phyloP scores from a whole-genome alignment of 2,329 filamentous ascomycete genomes.

The Colletotrichum sansevieriae region DNA sequence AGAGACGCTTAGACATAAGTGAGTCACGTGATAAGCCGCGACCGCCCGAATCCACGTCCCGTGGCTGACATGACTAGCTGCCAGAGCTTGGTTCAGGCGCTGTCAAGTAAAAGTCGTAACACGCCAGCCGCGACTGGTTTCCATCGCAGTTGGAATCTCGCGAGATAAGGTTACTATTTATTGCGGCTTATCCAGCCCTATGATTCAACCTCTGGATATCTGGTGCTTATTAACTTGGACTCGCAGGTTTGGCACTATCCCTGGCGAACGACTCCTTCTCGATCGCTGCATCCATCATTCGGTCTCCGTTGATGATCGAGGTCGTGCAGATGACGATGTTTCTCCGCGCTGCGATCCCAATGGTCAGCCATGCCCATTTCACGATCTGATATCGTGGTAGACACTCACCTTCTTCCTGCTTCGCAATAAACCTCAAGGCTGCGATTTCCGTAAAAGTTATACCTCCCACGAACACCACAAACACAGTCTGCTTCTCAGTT shows the following conservation, averaged over 20 bases:
- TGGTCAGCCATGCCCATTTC: neutral
- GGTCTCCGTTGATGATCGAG: constrained; percentile 88
- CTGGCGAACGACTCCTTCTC: constrained; percentile 76
- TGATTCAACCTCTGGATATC: too few relatives aligned
- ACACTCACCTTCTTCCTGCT: constrained; percentile 77
- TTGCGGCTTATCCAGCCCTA: neutral
- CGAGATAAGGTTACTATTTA: neutral
- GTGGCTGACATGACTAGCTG: too few relatives aligned
- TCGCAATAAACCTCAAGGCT: constrained; percentile 89
- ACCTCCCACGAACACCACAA: constrained; percentile 98
- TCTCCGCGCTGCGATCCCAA: constrained; percentile 68
- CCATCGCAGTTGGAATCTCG: too few relatives aligned
- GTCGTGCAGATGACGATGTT: constrained; percentile 95
- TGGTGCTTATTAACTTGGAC: constrained; percentile 41
- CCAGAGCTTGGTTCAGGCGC: too few relatives aligned
- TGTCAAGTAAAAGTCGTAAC: too few relatives aligned
- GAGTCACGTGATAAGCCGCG: neutral
- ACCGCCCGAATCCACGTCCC: neutral
- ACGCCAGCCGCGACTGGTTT: too few relatives aligned
- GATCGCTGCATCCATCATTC: constrained; percentile 87
- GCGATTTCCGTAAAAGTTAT: constrained; percentile 97
- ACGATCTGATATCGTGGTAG: neutral
- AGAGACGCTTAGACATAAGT: neutral
- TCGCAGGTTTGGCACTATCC: constrained; percentile 46
- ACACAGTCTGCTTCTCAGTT: constrained; percentile 83